Percentiles rank a stretch among this genome's conserved stretches.
Evolutionary conservation across 1,284 basidiomycete genomes (phyloP).

Genomic region (Rhodotorula glutinis): DNA sequence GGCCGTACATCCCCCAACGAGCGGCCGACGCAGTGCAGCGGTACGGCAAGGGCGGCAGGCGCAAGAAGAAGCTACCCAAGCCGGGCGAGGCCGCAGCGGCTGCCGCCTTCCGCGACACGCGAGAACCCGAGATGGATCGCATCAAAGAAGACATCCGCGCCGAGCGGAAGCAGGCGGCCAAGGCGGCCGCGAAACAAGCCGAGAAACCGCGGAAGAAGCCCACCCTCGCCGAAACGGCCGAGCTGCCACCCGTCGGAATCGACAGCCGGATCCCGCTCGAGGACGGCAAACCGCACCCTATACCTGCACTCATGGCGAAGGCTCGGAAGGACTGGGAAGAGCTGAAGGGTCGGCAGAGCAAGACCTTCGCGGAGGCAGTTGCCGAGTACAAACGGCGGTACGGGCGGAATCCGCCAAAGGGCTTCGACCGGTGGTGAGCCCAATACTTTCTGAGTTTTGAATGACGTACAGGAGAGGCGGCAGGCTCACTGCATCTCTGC

Average conservation of each 20-base stretch:
- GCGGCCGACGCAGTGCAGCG: constrained; percentile 36
- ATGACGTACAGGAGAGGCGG: too few species aligned
- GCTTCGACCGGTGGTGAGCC: constrained; percentile 42
- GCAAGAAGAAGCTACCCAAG: constrained; percentile 1
- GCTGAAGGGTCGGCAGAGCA: constrained; percentile 30
- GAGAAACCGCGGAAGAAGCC: neutral
- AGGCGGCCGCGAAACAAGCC: neutral
- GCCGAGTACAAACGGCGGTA: constrained; percentile 41
- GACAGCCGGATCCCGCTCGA: constrained; percentile 34
- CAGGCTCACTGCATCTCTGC: neutral
- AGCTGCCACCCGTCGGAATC: constrained; percentile 20
- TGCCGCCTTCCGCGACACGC: neutral
- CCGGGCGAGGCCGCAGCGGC: neutral
- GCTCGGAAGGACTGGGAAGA: constrained; percentile 31
- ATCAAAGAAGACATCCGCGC: neutral
- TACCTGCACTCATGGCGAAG: constrained; percentile 26
- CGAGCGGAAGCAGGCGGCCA: neutral
- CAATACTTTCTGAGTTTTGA: too few species aligned
- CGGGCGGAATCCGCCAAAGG: constrained; percentile 38
- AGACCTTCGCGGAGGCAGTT: constrained; percentile 39
- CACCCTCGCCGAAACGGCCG: constrained; percentile 1
- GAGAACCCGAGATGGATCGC: neutral
- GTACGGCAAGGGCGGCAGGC: constrained; percentile 2
- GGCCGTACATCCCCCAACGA: constrained; percentile 39
- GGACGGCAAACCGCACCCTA: constrained; percentile 36